These are phyloP conservation scores for Nakazawaea holstii DNA, from an alignment of 805 yeast genomes.

Conservation along the genomic window DNA sequence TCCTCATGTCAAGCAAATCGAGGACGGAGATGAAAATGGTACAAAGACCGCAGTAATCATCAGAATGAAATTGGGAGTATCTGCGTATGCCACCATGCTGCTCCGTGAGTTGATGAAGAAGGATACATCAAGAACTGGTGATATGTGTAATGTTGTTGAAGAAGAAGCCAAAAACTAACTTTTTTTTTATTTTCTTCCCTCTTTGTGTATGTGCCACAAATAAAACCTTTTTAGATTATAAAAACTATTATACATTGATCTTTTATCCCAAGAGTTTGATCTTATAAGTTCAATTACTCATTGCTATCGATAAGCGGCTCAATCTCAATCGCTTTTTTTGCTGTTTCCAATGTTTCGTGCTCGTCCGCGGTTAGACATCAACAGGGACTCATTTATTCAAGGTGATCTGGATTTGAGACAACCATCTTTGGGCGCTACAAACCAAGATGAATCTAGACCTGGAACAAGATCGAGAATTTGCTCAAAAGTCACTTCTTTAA, in stretches of 20 bases:
- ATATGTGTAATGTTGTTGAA: constrained; percentile 5
- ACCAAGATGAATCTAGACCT: background rate
- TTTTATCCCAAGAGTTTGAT: too few relatives aligned
- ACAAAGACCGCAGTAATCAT: constrained; percentile 64
- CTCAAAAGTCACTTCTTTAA: constrained; percentile 12
- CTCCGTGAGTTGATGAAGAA: constrained; percentile 82
- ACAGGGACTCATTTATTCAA: too few relatives aligned
- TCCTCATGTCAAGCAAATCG: constrained; percentile 18
- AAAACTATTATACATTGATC: too few relatives aligned
- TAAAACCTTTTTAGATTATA: too few relatives aligned
- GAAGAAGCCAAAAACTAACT: background rate
- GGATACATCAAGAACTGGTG: constrained; percentile 38
- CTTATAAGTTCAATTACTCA: too few relatives aligned
- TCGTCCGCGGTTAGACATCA: background rate
- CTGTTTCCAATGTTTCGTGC: background rate
- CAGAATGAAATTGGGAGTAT: constrained; percentile 71
- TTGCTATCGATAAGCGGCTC: too few relatives aligned
- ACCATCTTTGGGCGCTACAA: background rate
- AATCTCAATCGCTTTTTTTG: too few relatives aligned
- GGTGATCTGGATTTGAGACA: too few relatives aligned
- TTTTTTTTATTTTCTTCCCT: background rate
- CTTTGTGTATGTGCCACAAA: background rate
- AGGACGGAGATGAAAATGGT: constrained; percentile 32
- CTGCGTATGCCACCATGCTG: constrained; percentile 98
- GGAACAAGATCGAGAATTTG: constrained; percentile 15